These are phyloP conservation scores for Botrytis fabae DNA, from an alignment of 2,329 filamentous ascomycete genomes.

Conservation along the genomic window DNA sequence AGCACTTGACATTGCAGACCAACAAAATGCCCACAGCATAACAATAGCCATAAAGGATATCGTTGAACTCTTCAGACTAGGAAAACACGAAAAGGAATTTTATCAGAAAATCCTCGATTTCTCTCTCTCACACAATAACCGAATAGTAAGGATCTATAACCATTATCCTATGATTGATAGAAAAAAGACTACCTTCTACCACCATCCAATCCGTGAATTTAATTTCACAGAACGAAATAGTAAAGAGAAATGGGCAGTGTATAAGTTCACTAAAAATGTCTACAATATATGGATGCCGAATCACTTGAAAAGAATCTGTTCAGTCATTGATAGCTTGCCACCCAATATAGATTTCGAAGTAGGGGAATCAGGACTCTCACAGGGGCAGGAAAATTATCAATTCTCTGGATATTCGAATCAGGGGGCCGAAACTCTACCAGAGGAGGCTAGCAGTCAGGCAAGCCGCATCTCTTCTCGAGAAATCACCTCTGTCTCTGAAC, in stretches of 20 bases:
- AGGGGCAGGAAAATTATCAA: too few species aligned
- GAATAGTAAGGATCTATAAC: constrained; percentile 39
- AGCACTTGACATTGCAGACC: constrained; percentile 44
- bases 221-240: constrained; percentile 33
- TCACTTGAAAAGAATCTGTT: constrained; percentile 39
- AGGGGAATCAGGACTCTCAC: too few species aligned
- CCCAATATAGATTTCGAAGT: not conserved
- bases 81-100: constrained; percentile 27
- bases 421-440: too few species aligned
- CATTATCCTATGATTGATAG: constrained; percentile 38
- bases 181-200: constrained; percentile 34
- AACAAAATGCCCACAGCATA: constrained; percentile 45
- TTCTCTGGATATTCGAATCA: too few species aligned
- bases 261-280: constrained; percentile 36
- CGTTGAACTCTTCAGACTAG: constrained; percentile 36
- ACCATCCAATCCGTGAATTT: constrained; percentile 37
- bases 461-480: too few species aligned
- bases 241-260: constrained; percentile 37
- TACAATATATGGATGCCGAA: constrained; percentile 39
- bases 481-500: too few species aligned
- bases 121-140: constrained; percentile 37
- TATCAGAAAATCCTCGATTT: constrained; percentile 46
- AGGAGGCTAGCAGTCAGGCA: too few species aligned
- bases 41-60: constrained; percentile 42
- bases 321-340: not conserved